Base-by-base conservation (phyloP, 2,329 filamentous ascomycete species). In the Pestalotiopsis fici region DNA sequence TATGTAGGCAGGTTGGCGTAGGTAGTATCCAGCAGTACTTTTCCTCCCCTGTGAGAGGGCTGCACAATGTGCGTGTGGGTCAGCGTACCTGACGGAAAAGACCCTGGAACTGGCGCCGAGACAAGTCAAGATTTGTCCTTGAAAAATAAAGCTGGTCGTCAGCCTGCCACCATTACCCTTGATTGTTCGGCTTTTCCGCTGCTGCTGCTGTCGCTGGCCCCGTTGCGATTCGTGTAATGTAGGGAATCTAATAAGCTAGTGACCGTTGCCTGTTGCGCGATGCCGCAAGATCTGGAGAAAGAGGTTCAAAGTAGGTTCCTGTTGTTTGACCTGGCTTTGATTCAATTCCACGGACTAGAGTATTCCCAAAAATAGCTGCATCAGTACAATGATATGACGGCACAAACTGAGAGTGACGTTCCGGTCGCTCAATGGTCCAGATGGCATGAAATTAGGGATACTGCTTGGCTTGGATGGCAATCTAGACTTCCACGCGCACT, bases 21-120 rank as follows among this genome's bases (percentile, higher is more conserved):
- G 31, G 55, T 35, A 61, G 47, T 54, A 54, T n/a, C 47, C 13
- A 21, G 25, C 13, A 21, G 25, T 35, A 54, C 13, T n/a, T 37
- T 55, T 35, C 39, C 62, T 54, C 25, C 25, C 39, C 43, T 31
- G 15, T 13, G 21, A 23, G 63, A 28, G n/a, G 21, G 13, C 18
- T 59, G 50, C 63, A 43, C 56, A 35, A 47, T 6, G 63, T 28
- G 50, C 50, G 63, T 50, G 43, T 65, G 63, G 63, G 31, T 62
- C 59, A 62, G 37, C 25, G 21, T 35, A 35, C 11, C 31, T n/a
- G 43, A 50, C 7, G 15, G 18, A 50, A 18, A 23, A 27, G 31
- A 62, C 59, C 59, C 39, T 28, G 59, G 35, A 35, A 25, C 27
- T 28, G 25, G 57, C 25, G 6, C 27, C 11, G 28, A n/a, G 13